These are phyloP conservation scores for Pyrenochaeta sp. DNA, from an alignment of 2,329 filamentous ascomycete species.

Conservation along the genomic window DNA sequence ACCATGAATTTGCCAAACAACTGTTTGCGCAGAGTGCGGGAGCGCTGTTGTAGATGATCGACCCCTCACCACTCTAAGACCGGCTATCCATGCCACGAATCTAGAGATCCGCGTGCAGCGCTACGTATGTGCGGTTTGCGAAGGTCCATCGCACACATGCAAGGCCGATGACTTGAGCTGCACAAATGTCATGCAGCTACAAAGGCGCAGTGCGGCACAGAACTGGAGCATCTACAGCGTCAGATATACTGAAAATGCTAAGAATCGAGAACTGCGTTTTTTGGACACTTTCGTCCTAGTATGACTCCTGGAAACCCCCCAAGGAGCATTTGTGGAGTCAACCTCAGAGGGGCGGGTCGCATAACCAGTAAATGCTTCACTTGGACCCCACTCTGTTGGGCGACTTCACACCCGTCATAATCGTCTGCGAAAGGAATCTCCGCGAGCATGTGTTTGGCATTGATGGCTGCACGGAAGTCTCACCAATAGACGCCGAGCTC, in stretches of 20 bases:
- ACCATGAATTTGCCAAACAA: slow-evolving; percentile 23
- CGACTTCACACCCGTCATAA: slow-evolving; percentile 8
- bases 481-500: slow-evolving; percentile 45
- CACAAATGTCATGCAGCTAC: background rate
- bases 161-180: slow-evolving; percentile 28
- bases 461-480: slow-evolving; percentile 42
- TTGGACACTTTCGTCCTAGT: slow-evolving; percentile 20
- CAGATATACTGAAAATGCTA: slow-evolving; percentile 6
- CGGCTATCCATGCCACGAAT: slow-evolving; percentile 34
- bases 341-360: slow-evolving; percentile 11
- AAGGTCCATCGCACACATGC: slow-evolving; percentile 39
- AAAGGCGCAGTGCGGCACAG: slow-evolving; percentile 5
- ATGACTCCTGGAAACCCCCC: slow-evolving; percentile 7
- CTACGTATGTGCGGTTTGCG: slow-evolving; percentile 38
- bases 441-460: slow-evolving; percentile 35
- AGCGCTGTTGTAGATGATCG: slow-evolving; percentile 32
- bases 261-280: slow-evolving; percentile 13
- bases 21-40: slow-evolving; percentile 40
- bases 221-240: slow-evolving; percentile 10
- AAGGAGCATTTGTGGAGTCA: background rate
- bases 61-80: slow-evolving; percentile 36
- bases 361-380: slow-evolving; percentile 4
- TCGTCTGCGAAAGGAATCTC: slow-evolving; percentile 14
- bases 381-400: background rate
- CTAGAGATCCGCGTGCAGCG: slow-evolving; percentile 36